Evolutionary conservation across 371 early-diverging fungal genomes (phyloP).

Genomic region (Zopfochytrium polystomum): DNA sequence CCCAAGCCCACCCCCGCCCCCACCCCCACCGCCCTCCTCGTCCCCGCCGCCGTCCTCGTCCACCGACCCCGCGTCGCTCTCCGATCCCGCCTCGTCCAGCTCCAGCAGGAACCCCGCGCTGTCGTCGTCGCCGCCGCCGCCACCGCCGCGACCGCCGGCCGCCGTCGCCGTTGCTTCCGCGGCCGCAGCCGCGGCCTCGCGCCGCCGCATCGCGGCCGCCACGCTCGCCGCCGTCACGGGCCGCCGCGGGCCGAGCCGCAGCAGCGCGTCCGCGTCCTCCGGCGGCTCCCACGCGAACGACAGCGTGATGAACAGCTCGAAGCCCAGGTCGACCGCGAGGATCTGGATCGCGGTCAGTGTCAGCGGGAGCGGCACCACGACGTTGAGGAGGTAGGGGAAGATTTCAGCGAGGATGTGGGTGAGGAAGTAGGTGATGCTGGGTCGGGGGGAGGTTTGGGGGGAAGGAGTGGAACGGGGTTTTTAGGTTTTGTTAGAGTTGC

Average conservation of each 20-base stretch:
- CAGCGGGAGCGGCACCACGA: slow-evolving; percentile 53
- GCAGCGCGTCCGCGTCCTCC: slow-evolving; percentile 43
- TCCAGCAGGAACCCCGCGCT: not conserved
- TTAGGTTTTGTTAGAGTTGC: too few species aligned
- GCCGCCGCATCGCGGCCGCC: not conserved
- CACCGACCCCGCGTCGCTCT: not conserved
- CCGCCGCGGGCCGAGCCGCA: slow-evolving; percentile 48
- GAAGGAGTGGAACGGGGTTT: too few species aligned
- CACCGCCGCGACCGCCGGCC: slow-evolving; percentile 32
- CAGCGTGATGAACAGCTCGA: slow-evolving; percentile 55
- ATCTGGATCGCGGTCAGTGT: slow-evolving; percentile 53
- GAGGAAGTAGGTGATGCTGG: slow-evolving; percentile 49
- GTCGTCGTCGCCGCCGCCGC: not conserved
- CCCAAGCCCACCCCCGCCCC: not conserved
- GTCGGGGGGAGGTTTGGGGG: not conserved
- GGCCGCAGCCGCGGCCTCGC: slow-evolving; percentile 13
- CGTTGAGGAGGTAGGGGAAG: slow-evolving; percentile 45
- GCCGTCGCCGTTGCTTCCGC: slow-evolving; percentile 25
- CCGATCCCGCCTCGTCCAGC: not conserved
- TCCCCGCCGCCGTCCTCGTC: slow-evolving; percentile 17
- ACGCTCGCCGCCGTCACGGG: slow-evolving; percentile 33
- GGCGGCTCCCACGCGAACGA: slow-evolving; percentile 58
- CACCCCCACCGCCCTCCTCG: slow-evolving; percentile 3
- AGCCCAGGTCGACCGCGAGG: slow-evolving; percentile 54
- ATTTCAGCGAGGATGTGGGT: slow-evolving; percentile 56